Conservation (phyloP, 148 eudicot genomes). For the Rhododendron griersonianum region DNA sequence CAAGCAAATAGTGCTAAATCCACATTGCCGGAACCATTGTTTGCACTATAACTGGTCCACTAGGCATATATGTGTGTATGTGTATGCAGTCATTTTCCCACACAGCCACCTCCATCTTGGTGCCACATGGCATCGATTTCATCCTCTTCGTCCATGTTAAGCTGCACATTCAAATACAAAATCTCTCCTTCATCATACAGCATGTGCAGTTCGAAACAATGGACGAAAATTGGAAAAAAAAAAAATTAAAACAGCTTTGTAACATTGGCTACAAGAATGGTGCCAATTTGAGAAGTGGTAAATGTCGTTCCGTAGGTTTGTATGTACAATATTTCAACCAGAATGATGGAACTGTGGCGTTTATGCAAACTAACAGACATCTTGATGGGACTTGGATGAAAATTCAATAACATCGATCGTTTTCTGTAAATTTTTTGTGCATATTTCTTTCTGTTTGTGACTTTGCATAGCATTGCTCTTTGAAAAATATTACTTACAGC, state of each 20-base stretch:
- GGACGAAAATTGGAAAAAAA: not conserved
- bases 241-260: not conserved
- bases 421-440: not conserved
- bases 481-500: not conserved
- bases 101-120: not conserved
- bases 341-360: not conserved
- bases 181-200: not conserved
- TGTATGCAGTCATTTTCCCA: not conserved
- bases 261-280: not conserved
- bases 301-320: not conserved
- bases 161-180: constrained; percentile 14
- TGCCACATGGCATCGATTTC: constrained; percentile 8
- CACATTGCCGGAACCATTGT: not conserved
- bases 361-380: not conserved
- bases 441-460: not conserved
- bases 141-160: not conserved
- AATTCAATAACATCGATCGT: not conserved
- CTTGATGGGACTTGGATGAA: not conserved
- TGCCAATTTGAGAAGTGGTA: not conserved
- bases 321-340: not conserved
- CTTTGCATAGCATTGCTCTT: not conserved
- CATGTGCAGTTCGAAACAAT: not conserved
- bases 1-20: not conserved
- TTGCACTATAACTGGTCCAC: not conserved
- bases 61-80: not conserved